A percentile compares a stretch with the other conserved stretches of the same genome.
Conservation (phyloP, 2,329 filamentous ascomycete genomes). For the Aspergillus neotritici region DNA sequence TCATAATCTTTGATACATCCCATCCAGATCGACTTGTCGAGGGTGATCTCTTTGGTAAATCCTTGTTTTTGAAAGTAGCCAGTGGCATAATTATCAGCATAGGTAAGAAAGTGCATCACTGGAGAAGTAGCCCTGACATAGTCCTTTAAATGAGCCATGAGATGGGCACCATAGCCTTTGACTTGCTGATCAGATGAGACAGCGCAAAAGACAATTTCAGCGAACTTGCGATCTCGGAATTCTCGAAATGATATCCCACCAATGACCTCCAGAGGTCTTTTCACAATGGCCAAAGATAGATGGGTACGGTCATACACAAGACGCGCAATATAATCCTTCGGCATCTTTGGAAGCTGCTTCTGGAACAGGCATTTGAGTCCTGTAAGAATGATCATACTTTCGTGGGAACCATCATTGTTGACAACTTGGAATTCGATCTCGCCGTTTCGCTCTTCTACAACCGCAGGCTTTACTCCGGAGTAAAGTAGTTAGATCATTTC, state of each 20-base stretch:
- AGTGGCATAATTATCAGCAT: constrained; percentile 97
- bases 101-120: constrained; percentile 98
- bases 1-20: constrained; percentile 99
- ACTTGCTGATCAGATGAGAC: constrained; percentile 98
- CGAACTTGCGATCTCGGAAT: constrained; percentile 86
- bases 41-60: constrained; percentile 96
- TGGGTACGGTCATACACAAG: constrained; percentile 97
- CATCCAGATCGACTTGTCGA: constrained; percentile 92
- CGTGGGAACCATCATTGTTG: constrained; percentile 85
- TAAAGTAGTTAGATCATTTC: constrained; percentile 4
- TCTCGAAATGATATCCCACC: constrained; percentile 91
- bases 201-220: constrained; percentile 97
- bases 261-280: constrained; percentile 88
- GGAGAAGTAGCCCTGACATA: constrained; percentile 95
- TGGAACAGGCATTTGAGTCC: constrained; percentile 97
- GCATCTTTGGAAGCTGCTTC: constrained; percentile 98
- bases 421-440: constrained; percentile 97
- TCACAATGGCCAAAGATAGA: constrained; percentile 93
- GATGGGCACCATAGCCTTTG: constrained; percentile 93
- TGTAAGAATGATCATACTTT: constrained; percentile 89
- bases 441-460: constrained; percentile 85
- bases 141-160: constrained; percentile 97
- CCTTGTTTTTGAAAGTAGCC: constrained; percentile 99
- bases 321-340: constrained; percentile 96
- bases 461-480: constrained; percentile 58